Evolutionary conservation across 2,329 filamentous ascomycete genomes (phyloP), one percentile per base, ranked within the genome.

Genomic region (Aspergillus persii): DNA sequence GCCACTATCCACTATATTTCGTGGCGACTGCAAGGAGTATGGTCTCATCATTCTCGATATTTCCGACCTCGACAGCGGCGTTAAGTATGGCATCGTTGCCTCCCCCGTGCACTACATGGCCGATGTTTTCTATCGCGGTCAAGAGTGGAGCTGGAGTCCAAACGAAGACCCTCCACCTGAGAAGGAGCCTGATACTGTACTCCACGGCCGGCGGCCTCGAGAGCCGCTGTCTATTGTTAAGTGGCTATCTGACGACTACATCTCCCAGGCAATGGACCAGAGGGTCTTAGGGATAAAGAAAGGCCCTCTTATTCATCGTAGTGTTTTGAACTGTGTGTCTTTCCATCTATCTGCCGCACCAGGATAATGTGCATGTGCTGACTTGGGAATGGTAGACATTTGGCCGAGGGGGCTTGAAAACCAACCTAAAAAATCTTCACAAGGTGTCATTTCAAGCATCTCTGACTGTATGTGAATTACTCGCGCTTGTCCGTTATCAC

Each of bases 21-120:
- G 51, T 2, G 57, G 48, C 11, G 53, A 63, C 49, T 62, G 61
- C 50, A 51, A 15, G 12, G 60, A 63, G 52, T 63, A 63, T 62
- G 60, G 61, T 11, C 54, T 63, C 15, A 46, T 63, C 7, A n/a
- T 63, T 33, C 50, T 63, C 33, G 61, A 63, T 15, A 63, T 63
- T 47, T 63, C 62, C 6, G 60, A 63, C 50, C 57, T 63, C 23
- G 52, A 62, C 18, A 58, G 56, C 41, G 41, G 41, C 23, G 54
- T 62, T 39, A 58, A 60, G 61, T 62, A 63, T 30, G 60, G 59
- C 49, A 60, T 63, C 18, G 46, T 51, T 51, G 59, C 53, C 5
- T 63, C 58, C 30, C 54, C 46, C 3, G 9, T 60, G 15, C 4
- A 31, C 50, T 63, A 63, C 31, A 63, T 63, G 61, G 59, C 57